Conservation (phyloP, 2,329 filamentous ascomycete species). For the Ceratocystis cubensis region DNA sequence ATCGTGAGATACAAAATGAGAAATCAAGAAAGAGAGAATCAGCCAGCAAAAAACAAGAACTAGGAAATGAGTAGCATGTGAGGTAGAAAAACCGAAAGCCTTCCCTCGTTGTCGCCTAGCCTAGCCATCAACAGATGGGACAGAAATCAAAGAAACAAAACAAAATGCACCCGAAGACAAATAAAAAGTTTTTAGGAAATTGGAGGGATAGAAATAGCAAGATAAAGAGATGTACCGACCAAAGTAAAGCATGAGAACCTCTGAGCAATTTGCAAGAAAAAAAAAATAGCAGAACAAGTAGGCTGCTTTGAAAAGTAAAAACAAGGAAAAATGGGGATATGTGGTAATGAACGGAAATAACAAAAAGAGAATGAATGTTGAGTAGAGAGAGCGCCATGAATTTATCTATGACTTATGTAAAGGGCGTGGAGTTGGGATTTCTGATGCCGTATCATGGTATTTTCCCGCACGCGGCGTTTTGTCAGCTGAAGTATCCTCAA, state of each 20-base stretch:
- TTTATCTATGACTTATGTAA: constrained; percentile 10
- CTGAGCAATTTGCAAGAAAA: too few relatives aligned
- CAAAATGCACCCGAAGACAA: constrained; percentile 1
- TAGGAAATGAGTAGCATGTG: not conserved
- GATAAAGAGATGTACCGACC: not conserved
- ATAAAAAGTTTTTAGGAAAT: not conserved
- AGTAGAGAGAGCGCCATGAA: not conserved
- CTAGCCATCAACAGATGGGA: not conserved
- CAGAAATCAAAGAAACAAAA: constrained; percentile 6
- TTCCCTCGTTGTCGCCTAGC: not conserved
- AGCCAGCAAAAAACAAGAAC: not conserved
- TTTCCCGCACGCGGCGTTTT: constrained; percentile 17
- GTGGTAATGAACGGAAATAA: not conserved
- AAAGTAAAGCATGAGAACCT: too few relatives aligned
- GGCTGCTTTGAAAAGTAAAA: not conserved
- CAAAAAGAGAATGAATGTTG: not conserved
- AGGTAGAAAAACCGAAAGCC: not conserved
- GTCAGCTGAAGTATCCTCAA: constrained; percentile 7
- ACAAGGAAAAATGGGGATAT: not conserved
- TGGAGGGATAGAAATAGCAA: not conserved
- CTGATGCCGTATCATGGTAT: not conserved
- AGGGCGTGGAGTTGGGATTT: constrained; percentile 13
- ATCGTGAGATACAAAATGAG: not conserved
- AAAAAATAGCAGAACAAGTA: too few relatives aligned
- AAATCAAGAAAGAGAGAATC: not conserved